Percentiles rank a stretch among this genome's conserved stretches.
Conservation (phyloP, 495 filamentous ascomycete genomes). For the Glarea lozoyensis region DNA sequence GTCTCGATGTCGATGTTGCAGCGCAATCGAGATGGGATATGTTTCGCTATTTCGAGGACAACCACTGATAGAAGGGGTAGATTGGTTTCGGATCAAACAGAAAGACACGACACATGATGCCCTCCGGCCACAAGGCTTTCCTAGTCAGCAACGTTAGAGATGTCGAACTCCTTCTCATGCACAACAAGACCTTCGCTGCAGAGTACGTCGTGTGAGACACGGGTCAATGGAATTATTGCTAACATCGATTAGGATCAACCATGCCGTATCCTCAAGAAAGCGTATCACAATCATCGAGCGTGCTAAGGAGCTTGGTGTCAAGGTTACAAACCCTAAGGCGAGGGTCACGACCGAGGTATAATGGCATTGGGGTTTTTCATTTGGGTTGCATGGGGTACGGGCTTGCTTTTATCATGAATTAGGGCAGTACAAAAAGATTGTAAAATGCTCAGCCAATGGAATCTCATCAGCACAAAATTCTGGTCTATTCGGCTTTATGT, state of each 20-base stretch:
- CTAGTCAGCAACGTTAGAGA: slow-evolving; percentile 93
- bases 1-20: neutral
- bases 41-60: slow-evolving; percentile 2
- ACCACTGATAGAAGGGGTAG: slow-evolving; percentile 34
- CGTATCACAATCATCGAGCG: slow-evolving; percentile 90
- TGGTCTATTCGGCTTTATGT: too few species aligned
- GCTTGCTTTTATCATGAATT: slow-evolving; percentile 20
- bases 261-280: slow-evolving; percentile 97
- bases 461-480: neutral
- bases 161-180: slow-evolving; percentile 97
- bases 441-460: slow-evolving; percentile 21
- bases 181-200: slow-evolving; percentile 97
- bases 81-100: slow-evolving; percentile 98
- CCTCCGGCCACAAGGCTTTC: slow-evolving; percentile 99
- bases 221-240: neutral
- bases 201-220: slow-evolving; percentile 58
- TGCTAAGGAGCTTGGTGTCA: slow-evolving; percentile 95
- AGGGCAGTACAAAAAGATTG: slow-evolving; percentile 17
- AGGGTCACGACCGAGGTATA: slow-evolving; percentile 96
- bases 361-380: slow-evolving; percentile 25
- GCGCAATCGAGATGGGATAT: slow-evolving; percentile 4
- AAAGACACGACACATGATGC: slow-evolving; percentile 98
- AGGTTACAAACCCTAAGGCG: slow-evolving; percentile 98
- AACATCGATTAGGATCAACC: slow-evolving; percentile 64
- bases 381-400: slow-evolving; percentile 22